These are phyloP conservation scores for Penicillium fuscoglaucum DNA, from an alignment of 2,329 filamentous ascomycete species.

Conservation along the genomic window DNA sequence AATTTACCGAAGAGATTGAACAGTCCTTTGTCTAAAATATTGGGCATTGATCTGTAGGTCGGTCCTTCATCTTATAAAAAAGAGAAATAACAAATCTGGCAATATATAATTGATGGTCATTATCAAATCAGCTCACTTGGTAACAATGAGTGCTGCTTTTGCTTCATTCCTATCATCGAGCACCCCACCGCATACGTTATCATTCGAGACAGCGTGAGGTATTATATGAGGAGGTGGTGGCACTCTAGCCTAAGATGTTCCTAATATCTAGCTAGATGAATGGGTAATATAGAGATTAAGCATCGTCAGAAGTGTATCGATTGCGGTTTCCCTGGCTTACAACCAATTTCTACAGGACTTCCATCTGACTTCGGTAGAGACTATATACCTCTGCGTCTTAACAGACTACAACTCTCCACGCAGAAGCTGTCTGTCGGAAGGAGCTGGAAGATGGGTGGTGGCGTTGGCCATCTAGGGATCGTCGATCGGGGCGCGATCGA, in stretches of 20 bases:
- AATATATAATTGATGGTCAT: background rate
- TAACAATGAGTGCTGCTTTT: background rate
- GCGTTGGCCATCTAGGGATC: background rate
- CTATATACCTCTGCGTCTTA: background rate
- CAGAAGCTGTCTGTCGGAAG: background rate
- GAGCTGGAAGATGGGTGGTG: background rate
- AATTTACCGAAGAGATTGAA: too few relatives aligned
- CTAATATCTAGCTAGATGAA: background rate
- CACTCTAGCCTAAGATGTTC: background rate
- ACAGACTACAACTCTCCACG: background rate
- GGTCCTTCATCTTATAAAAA: background rate
- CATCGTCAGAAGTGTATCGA: background rate
- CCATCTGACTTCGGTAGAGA: too few relatives aligned
- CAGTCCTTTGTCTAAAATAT: too few relatives aligned
- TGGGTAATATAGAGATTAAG: background rate
- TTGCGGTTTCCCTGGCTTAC: background rate
- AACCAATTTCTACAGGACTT: background rate
- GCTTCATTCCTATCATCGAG: too few relatives aligned
- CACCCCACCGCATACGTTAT: too few relatives aligned
- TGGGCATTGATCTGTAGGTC: background rate
- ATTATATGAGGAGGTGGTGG: background rate
- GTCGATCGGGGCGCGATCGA: background rate
- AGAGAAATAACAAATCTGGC: background rate
- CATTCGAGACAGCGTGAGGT: background rate
- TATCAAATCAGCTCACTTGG: background rate